These are phyloP conservation scores for Agaricus sinodeliciosus DNA, from an alignment of 768 basidiomycete genomes.

Conservation along the genomic window DNA sequence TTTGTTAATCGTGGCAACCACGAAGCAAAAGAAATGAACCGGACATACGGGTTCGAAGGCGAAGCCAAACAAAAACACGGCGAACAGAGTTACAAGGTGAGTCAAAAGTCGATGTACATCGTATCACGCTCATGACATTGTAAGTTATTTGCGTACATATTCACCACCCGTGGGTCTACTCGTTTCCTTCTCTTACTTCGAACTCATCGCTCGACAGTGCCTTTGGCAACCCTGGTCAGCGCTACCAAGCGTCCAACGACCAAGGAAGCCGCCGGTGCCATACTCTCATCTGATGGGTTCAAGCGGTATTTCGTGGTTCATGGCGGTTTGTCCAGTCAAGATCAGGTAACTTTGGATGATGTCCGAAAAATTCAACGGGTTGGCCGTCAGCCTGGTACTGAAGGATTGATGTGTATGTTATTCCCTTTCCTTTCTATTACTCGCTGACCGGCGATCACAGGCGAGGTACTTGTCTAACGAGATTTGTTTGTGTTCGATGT, in stretches of 20 bases:
- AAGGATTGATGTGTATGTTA: slow-evolving; percentile 82
- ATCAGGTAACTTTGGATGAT: slow-evolving; percentile 91
- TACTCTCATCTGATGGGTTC: slow-evolving; percentile 74
- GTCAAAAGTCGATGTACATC: not conserved
- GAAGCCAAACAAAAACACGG: slow-evolving; percentile 97
- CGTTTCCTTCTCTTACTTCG: not conserved
- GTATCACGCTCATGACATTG: not conserved
- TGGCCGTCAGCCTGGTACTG: slow-evolving; percentile 87
- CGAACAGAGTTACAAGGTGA: slow-evolving; percentile 87
- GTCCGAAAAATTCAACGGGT: slow-evolving; percentile 83
- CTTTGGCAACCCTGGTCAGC: slow-evolving; percentile 79
- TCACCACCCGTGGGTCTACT: slow-evolving; percentile 67
- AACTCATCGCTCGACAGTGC: slow-evolving; percentile 47
- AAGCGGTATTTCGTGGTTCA: slow-evolving; percentile 95
- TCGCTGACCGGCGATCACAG: slow-evolving; percentile 24
- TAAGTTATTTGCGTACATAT: slow-evolving; percentile 89
- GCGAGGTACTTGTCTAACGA: slow-evolving; percentile 45
- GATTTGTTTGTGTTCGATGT: slow-evolving; percentile 2
- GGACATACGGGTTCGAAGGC: slow-evolving; percentile 89
- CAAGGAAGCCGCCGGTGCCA: slow-evolving; percentile 38
- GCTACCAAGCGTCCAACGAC: slow-evolving; percentile 56
- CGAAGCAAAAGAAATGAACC: slow-evolving; percentile 96
- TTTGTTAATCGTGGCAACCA: slow-evolving; percentile 97
- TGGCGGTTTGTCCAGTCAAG: slow-evolving; percentile 93
- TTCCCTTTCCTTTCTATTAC: slow-evolving; percentile 10